Evolutionary conservation across 441 rosid genomes (phyloP), one percentile per base, ranked within the genome.

Genomic region (Bruguiera hainesii): DNA sequence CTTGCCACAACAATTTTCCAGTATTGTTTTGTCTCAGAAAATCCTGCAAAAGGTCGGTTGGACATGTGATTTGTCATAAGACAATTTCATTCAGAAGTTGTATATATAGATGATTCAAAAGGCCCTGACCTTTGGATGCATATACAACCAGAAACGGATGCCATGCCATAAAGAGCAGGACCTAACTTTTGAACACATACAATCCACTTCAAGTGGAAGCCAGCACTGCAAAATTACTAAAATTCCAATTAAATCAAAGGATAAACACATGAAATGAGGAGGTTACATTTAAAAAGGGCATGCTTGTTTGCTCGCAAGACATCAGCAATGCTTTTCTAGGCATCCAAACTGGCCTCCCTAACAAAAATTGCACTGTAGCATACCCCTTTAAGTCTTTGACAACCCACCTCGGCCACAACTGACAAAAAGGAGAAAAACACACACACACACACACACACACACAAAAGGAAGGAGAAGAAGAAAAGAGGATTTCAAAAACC

Each of bases 131-230:
- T 90, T 91, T 52, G 98, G 97, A 81, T 91, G 98, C 98, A 94
- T 91, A 73, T 91, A 94, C 63, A 94, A 60, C 98, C 96, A 94
- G 79, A 91, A 89, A 19, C 80, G 85, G 42, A 94, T 76, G 65
- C 82, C 85, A 64, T 71, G 75, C 96, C 92, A 85, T 25, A 91
- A 74, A 63, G 80, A 64, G 48, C 75, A 83, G 15, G 83, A 81
- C 80, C 78, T 79, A 52, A 94, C 71, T 68, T 78, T 80, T 28
- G 85, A 81, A 73, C 98, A 88, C 97, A 88, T 94, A 61, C 97
- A 94, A 77, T 94, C 98, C 71, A 87, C 97, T 76, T 94, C 96
- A 82, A 77, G 63, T 67, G 97, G 87, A 84, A 91, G 96, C 97
- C 97, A 93, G 71, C 97, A 91, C 96, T 89, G 85, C 76, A 78